Percentiles rank a stretch among this genome's conserved stretches.
Conservation (phyloP, 805 yeast species). For the Cyberlindnera japonica region DNA sequence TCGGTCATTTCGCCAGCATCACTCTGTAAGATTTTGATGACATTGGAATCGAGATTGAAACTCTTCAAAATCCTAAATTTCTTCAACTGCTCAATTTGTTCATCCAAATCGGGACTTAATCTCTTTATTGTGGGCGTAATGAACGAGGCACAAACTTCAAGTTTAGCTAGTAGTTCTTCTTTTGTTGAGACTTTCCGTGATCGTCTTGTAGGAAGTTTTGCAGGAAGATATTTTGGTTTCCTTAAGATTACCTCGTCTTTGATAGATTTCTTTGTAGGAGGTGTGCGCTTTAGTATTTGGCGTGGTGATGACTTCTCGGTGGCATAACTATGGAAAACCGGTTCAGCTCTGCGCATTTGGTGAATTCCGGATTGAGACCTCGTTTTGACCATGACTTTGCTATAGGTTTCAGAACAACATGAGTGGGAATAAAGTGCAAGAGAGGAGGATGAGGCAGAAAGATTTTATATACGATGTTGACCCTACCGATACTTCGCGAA, state of each 20-base stretch:
- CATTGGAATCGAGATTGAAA: conserved; percentile 13
- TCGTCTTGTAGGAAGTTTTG: not conserved
- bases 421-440: too few relatives aligned
- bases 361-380: not conserved
- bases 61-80: conserved; percentile 19
- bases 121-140: conserved; percentile 10
- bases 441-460: too few relatives aligned
- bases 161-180: conserved; percentile 1
- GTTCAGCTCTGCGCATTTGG: not conserved
- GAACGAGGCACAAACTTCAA: conserved; percentile 10
- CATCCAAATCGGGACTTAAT: conserved; percentile 8
- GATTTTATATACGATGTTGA: too few relatives aligned
- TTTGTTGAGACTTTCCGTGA: not conserved
- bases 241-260: not conserved
- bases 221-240: not conserved
- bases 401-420: too few relatives aligned
- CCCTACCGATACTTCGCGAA: too few relatives aligned
- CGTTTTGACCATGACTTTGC: not conserved
- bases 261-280: not conserved
- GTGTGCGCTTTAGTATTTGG: not conserved
- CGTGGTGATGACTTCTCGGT: not conserved
- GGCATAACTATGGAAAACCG: not conserved
- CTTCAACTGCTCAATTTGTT: conserved; percentile 13
- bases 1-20: conserved; percentile 14
- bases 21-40: conserved; percentile 13